Evolutionary conservation across 257 asterid genomes (phyloP), one percentile per base, ranked within the genome.

Genomic region (Ilex asprella): DNA sequence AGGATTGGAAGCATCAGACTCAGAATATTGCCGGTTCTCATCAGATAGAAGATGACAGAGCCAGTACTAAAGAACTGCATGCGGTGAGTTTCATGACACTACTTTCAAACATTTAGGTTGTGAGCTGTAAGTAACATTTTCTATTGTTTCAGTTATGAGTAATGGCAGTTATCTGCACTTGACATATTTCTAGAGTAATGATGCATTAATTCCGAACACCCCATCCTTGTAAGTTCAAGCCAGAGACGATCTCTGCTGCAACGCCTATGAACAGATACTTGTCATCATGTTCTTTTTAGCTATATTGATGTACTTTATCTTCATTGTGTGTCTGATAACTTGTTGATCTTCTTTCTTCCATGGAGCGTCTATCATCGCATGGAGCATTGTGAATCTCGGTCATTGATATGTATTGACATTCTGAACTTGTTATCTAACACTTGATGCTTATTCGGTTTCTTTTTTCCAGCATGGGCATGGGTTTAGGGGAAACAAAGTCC

Each of bases 401-500:
- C 41, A 4, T 46, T 10, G 3, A 14, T 46, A 14, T 46, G 52
- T 10, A 2, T 46, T 5, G 52, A 46, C 52, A 46, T 46, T 46
- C n/a, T 46, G n/a, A 12, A 14, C n/a, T 46, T 14, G 15, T 12
- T 46, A 10, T 46, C n/a, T 46, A 14, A 46, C 47, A 46, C 13
- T 10, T 46, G 13, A 46, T 46, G 3, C n/a, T 10, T 11, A 3
- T 46, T 11, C 47, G n/a, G 10, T 59, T 43, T 56, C 27, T 56
- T 60, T 2, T 35, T 52, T 39, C 39, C 55, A 70, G 72, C 49
- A 74, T 58, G 88, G 73, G 14, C 70, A 74, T 16, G 70, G 76
- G 46, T 70, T 73, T 6, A 79, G 81, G 44, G 89, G 76, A 68
- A 77, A 75, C 67, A 69, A 71, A 30, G 78, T 74, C 60, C 79